Conservation (phyloP, 495 filamentous ascomycete genomes). For the Margaritispora aquatica region DNA sequence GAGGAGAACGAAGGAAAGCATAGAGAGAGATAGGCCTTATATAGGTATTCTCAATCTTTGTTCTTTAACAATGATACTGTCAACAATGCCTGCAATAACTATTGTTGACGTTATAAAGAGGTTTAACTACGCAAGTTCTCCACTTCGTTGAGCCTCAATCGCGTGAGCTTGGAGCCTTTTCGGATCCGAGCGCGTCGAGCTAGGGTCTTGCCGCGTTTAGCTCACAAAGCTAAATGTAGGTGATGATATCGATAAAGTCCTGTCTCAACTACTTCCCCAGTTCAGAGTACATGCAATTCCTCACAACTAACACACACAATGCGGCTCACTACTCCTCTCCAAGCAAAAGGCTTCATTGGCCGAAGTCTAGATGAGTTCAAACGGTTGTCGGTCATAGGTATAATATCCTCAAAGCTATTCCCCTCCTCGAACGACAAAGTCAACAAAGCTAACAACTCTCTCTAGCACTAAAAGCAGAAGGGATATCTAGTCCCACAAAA, state of each 20-base stretch:
- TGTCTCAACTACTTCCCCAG: background rate
- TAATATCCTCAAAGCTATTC: background rate
- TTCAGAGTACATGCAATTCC: background rate
- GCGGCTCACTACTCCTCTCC: slow-evolving; percentile 15
- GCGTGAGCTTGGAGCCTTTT: background rate
- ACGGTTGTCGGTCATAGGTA: slow-evolving; percentile 19
- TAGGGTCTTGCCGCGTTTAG: background rate
- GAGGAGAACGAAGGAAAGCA: no score
- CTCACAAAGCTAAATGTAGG: background rate
- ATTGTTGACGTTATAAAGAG: background rate
- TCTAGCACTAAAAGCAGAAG: slow-evolving; percentile 23
- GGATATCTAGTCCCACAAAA: slow-evolving; percentile 29
- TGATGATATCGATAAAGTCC: background rate
- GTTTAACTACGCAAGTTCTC: no score
- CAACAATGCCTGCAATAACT: no score
- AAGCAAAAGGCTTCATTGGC: slow-evolving; percentile 24
- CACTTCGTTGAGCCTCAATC: background rate
- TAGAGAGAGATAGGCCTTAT: background rate
- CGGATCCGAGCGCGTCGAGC: background rate
- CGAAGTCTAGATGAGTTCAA: slow-evolving; percentile 27
- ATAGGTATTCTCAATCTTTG: no score
- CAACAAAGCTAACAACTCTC: slow-evolving; percentile 1
- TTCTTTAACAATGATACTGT: no score
- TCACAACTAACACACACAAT: slow-evolving; percentile 10
- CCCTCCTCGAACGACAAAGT: background rate